Conservation (phyloP, 176 grass and related monocot genomes). For the Oryza glumipatula region DNA sequence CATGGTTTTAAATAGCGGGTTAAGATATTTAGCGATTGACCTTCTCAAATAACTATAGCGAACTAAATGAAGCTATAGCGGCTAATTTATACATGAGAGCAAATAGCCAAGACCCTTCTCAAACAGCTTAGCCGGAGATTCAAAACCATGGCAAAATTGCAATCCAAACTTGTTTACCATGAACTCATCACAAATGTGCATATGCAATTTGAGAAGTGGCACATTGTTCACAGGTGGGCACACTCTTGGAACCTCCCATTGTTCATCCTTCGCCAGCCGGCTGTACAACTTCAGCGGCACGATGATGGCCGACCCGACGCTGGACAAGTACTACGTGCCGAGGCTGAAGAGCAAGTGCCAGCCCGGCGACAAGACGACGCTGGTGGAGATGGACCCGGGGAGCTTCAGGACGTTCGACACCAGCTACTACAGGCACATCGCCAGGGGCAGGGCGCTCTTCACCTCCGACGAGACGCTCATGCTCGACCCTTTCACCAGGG, state of each 20-base stretch:
- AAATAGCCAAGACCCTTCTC: too few relatives aligned
- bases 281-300: slow-evolving; percentile 72
- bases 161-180: background rate
- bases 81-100: too few relatives aligned
- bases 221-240: slow-evolving; percentile 56
- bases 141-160: background rate
- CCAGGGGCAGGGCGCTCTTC: slow-evolving; percentile 65
- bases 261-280: slow-evolving; percentile 63
- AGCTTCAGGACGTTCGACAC: slow-evolving; percentile 84
- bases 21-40: too few relatives aligned
- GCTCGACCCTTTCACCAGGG: slow-evolving; percentile 42
- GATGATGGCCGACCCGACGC: slow-evolving; percentile 45
- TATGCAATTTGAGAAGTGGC: background rate
- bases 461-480: slow-evolving; percentile 75
- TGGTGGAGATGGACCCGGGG: slow-evolving; percentile 87
- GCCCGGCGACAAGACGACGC: slow-evolving; percentile 48
- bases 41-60: too few relatives aligned
- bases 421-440: slow-evolving; percentile 66
- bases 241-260: slow-evolving; percentile 76
- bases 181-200: background rate
- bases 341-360: slow-evolving; percentile 61
- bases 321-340: slow-evolving; percentile 52
- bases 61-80: too few relatives aligned
- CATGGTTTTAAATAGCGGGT: too few relatives aligned
- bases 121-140: too few relatives aligned